Evolutionary conservation across 805 yeast genomes (phyloP).

Genomic region (Ogataea methanolica): DNA sequence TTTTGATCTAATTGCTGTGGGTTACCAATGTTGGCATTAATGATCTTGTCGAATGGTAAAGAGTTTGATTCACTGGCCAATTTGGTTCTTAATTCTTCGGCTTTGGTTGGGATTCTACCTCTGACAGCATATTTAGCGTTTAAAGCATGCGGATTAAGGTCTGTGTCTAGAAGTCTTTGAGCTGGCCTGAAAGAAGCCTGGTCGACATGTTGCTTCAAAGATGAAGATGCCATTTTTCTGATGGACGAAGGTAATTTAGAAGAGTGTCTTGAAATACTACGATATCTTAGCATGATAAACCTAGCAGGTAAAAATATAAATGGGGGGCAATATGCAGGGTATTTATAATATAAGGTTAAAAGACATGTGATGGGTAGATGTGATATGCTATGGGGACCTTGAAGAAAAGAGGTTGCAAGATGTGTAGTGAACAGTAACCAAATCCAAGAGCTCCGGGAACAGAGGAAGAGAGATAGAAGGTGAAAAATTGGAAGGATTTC

Average conservation of each 20-base stretch:
- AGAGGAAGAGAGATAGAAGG: no score
- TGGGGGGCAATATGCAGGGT: no score
- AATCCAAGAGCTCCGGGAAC: no score
- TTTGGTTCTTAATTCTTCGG: slow-evolving; percentile 70
- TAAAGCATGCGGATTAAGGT: slow-evolving; percentile 69
- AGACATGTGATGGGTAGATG: no score
- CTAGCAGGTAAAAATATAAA: no score
- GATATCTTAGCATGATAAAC: not conserved
- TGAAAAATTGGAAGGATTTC: no score
- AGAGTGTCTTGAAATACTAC: not conserved
- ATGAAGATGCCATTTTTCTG: slow-evolving; percentile 4
- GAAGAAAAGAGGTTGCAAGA: not conserved
- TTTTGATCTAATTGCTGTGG: slow-evolving; percentile 96
- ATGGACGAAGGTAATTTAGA: not conserved
- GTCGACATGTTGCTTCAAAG: slow-evolving; percentile 6
- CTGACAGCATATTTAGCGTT: slow-evolving; percentile 95
- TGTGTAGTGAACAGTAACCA: not conserved
- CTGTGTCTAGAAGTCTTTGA: slow-evolving; percentile 35
- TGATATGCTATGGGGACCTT: no score
- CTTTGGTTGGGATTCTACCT: slow-evolving; percentile 89
- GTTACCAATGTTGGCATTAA: slow-evolving; percentile 93
- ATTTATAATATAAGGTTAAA: no score
- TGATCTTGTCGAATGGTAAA: slow-evolving; percentile 71
- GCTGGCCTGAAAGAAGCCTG: slow-evolving; percentile 28
- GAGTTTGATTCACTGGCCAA: slow-evolving; percentile 52